Percentiles rank a stretch among this genome's conserved stretches.
Conservation (phyloP, 257 asterid genomes). For the Cinchona pubescens region DNA sequence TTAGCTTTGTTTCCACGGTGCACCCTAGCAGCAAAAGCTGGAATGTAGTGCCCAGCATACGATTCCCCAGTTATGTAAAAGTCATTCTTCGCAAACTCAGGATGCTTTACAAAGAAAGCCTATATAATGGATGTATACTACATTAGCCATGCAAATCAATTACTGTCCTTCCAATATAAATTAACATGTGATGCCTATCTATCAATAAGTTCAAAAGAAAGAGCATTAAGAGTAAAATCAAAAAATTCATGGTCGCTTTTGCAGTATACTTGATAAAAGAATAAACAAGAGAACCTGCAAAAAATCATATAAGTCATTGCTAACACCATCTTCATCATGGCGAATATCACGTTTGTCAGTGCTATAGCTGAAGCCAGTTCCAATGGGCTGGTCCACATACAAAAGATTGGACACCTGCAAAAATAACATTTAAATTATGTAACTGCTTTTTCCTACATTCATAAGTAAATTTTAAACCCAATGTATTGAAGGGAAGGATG, state of each 20-base stretch:
- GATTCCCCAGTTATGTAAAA: conserved; percentile 95
- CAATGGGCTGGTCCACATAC: conserved; percentile 94
- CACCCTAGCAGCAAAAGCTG: conserved; percentile 92
- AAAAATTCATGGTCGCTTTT: not conserved
- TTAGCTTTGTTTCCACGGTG: conserved; percentile 79
- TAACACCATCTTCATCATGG: conserved; percentile 78
- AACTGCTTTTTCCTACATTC: conserved; percentile 6
- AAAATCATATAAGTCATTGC: conserved; percentile 90
- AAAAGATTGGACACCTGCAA: conserved; percentile 84
- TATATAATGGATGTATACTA: conserved; percentile 18
- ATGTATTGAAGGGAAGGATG: not conserved
- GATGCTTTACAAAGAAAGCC: conserved; percentile 93
- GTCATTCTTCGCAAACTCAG: conserved; percentile 67
- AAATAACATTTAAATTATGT: conserved; percentile 23
- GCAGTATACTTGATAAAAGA: not conserved
- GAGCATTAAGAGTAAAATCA: not conserved
- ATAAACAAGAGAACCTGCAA: conserved; percentile 52
- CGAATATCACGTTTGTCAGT: conserved; percentile 80
- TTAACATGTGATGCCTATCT: not conserved
- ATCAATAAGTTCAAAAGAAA: not conserved
- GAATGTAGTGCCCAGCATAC: conserved; percentile 94
- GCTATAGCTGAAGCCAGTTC: conserved; percentile 96
- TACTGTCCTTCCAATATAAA: not conserved
- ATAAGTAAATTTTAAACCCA: conserved; percentile 3
- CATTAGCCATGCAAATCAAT: conserved; percentile 1